Conservation (phyloP, 2,329 filamentous ascomycete genomes). For the Beauveria medogensis region DNA sequence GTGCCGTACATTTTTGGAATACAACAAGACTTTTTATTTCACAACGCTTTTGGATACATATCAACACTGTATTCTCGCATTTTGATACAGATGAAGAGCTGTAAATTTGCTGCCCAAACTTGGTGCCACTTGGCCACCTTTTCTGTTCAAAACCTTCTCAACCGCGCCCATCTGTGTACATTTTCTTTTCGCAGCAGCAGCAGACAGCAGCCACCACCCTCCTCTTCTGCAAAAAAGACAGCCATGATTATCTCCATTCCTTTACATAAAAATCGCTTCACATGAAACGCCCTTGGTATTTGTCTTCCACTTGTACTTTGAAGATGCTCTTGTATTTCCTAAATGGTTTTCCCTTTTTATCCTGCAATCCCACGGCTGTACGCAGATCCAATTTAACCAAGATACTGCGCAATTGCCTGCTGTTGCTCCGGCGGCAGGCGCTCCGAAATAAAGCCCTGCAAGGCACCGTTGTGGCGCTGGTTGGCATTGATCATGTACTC, state of each 20-base stretch:
- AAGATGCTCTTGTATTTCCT: not conserved
- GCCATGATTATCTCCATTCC: not conserved
- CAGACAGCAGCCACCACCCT: no score
- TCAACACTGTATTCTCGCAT: no score
- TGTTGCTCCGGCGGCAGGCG: constrained; percentile 58
- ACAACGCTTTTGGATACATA: not conserved
- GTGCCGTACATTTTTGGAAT: not conserved
- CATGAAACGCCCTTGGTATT: constrained; percentile 8
- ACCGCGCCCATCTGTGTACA: no score
- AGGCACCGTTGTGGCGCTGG: constrained; percentile 58
- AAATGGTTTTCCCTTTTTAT: constrained; percentile 2
- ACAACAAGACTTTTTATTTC: not conserved
- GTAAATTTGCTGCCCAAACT: not conserved
- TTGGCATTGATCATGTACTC: constrained; percentile 72
- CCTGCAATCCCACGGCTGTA: constrained; percentile 22
- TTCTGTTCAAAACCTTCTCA: not conserved
- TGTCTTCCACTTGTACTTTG: not conserved
- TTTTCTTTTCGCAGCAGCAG: no score
- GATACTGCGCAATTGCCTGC: constrained; percentile 43
- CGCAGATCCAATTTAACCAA: constrained; percentile 26
- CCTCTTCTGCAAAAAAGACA: not conserved
- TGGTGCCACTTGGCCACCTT: not conserved
- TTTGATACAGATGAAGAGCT: no score
- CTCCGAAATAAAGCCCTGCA: constrained; percentile 64
- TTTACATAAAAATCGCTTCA: constrained; percentile 2